Evolutionary conservation across 179 eudicot species (phyloP).

Genomic region (Patellifolia procumbens): DNA sequence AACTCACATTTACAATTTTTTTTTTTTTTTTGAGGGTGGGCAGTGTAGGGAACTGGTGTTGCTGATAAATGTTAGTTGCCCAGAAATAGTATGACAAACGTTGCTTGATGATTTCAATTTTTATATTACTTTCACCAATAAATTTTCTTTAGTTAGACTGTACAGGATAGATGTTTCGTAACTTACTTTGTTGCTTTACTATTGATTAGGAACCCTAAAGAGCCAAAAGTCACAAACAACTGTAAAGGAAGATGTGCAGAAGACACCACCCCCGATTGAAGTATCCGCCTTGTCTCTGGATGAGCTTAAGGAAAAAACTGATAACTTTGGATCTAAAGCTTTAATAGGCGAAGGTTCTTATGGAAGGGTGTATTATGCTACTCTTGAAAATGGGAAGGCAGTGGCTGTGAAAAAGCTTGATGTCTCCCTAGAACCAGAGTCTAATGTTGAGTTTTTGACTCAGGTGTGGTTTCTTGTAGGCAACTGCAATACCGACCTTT

Average conservation of each 20-base stretch:
- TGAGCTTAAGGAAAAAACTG: constrained; percentile 55
- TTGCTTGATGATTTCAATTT: neutral
- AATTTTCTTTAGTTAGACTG: neutral
- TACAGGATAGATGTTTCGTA: neutral
- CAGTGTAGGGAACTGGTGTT: no score
- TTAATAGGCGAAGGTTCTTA: constrained; percentile 73
- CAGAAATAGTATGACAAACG: neutral
- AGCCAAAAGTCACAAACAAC: constrained; percentile 40
- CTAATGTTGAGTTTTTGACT: constrained; percentile 52
- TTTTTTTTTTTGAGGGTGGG: no score
- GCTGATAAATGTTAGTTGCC: neutral
- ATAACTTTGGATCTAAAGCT: constrained; percentile 58
- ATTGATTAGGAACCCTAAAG: constrained; percentile 39
- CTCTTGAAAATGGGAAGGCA: constrained; percentile 47
- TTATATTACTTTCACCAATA: neutral
- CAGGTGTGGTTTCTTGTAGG: constrained; percentile 41
- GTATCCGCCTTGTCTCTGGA: constrained; percentile 54
- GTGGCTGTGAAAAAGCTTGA: constrained; percentile 67
- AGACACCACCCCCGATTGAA: constrained; percentile 47
- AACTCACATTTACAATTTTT: no score
- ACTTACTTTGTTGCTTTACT: constrained; percentile 1
- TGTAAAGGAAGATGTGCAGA: constrained; percentile 49
- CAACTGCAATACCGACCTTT: neutral
- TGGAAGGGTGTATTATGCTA: constrained; percentile 63
- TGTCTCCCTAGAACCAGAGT: constrained; percentile 51